Percentiles rank a stretch among this genome's conserved stretches.
Conservation (phyloP, 371 early-diverging fungal species). For the Mortierella sp. region DNA sequence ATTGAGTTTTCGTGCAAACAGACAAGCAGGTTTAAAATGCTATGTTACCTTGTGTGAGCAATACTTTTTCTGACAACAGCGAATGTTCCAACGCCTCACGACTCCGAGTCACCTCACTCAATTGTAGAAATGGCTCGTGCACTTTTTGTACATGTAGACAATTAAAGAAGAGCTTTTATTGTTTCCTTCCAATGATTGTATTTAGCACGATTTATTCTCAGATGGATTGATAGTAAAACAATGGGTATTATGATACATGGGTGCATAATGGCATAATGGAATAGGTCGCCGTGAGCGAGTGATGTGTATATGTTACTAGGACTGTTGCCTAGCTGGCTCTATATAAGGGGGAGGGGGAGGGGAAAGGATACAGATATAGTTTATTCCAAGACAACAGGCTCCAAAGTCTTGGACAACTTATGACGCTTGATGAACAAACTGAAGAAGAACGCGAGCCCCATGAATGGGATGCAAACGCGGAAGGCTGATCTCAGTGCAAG, state of each 20-base stretch:
- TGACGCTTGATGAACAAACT: slow-evolving; percentile 60
- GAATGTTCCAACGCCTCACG: too few species aligned
- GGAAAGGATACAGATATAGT: not conserved
- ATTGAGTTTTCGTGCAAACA: not conserved
- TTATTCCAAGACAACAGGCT: slow-evolving; percentile 44
- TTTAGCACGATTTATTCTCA: too few species aligned
- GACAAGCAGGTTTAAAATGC: not conserved
- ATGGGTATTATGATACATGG: slow-evolving; percentile 13
- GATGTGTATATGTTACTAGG: not conserved
- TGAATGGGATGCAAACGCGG: slow-evolving; percentile 67
- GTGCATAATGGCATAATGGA: not conserved
- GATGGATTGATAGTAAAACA: too few species aligned
- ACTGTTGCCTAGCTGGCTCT: not conserved
- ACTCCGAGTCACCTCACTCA: too few species aligned
- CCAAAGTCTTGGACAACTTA: slow-evolving; percentile 42
- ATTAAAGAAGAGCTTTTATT: too few species aligned
- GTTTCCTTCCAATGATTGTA: too few species aligned
- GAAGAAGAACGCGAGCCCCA: slow-evolving; percentile 65
- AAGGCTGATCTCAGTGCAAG: slow-evolving; percentile 70
- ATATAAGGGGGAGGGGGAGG: too few species aligned
- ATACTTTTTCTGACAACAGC: too few species aligned
- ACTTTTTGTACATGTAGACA: too few species aligned
- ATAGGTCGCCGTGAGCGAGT: too few species aligned
- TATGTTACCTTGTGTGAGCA: too few species aligned
- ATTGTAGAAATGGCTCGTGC: too few species aligned